Evolutionary conservation across 2,329 filamentous ascomycete species (phyloP).

Genomic region (Aureobasidium musti): DNA sequence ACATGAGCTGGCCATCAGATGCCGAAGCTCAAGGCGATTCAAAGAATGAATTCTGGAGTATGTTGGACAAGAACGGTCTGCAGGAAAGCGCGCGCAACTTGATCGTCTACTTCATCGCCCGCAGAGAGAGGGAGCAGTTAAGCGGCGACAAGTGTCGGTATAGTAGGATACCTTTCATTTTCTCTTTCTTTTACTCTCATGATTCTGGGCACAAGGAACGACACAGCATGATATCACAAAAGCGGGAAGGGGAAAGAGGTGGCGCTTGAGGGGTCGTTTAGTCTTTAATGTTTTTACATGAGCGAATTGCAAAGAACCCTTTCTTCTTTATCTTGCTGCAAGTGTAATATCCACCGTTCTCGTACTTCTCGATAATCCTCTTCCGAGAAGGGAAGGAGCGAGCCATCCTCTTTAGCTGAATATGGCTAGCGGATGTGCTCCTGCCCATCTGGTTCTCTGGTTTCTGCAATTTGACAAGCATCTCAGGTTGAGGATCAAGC

Average conservation of each 20-base stretch:
- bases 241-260: neutral
- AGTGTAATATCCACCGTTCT: neutral
- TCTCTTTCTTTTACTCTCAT: neutral
- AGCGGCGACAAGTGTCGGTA: neutral
- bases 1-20: conserved; percentile 54
- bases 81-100: conserved; percentile 73
- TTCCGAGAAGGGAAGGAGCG: neutral
- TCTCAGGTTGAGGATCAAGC: neutral
- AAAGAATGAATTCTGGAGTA: conserved; percentile 64
- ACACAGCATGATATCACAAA: conserved; percentile 24
- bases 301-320: neutral
- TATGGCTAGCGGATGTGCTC: neutral
- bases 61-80: conserved; percentile 57
- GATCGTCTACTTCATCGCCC: conserved; percentile 76
- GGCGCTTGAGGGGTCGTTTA: neutral
- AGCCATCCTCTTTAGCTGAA: neutral
- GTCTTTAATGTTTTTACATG: neutral
- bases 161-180: neutral
- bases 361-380: neutral
- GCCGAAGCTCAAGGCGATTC: conserved; percentile 42
- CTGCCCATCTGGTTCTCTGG: neutral
- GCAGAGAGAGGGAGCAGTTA: conserved; percentile 60
- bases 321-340: neutral
- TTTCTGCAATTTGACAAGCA: neutral
- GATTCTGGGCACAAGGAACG: neutral